phyloP scores from a whole-genome alignment of 2,329 filamentous ascomycete species.

The Metarhizium robertsii region DNA sequence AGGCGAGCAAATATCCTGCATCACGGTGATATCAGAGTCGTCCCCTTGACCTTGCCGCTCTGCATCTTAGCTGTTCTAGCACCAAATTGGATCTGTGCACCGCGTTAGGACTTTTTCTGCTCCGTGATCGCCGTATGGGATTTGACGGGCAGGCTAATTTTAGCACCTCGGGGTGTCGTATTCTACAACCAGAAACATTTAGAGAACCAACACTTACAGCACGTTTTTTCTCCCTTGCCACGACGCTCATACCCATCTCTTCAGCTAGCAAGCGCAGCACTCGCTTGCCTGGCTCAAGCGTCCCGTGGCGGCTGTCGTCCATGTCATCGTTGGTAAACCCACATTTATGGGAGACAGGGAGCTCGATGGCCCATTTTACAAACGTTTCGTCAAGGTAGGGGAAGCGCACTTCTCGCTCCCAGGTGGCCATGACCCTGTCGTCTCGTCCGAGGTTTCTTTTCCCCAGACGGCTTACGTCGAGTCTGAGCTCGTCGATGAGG shows the following conservation, averaged over 20 bases:
- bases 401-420: constrained; percentile 81
- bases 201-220: constrained; percentile 10
- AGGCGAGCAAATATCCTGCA: neutral
- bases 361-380: constrained; percentile 67
- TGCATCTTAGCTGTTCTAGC: constrained; percentile 79
- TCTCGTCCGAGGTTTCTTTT: constrained; percentile 93
- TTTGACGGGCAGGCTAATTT: neutral
- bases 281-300: constrained; percentile 65
- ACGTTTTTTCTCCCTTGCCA: constrained; percentile 76
- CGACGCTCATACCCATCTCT: constrained; percentile 59
- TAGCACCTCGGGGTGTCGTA: neutral
- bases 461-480: constrained; percentile 78
- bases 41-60: constrained; percentile 58
- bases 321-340: constrained; percentile 56
- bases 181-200: neutral
- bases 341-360: constrained; percentile 77
- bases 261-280: constrained; percentile 69
- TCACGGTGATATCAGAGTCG: constrained; percentile 44
- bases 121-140: neutral
- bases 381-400: constrained; percentile 85
- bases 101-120: neutral
- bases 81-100: constrained; percentile 65
- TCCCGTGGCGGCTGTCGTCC: constrained; percentile 25
- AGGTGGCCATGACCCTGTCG: constrained; percentile 82
- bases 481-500: constrained; percentile 69